These are phyloP conservation scores for Podaxis sp. DNA, from an alignment of 768 basidiomycete genomes.

Conservation along the genomic window DNA sequence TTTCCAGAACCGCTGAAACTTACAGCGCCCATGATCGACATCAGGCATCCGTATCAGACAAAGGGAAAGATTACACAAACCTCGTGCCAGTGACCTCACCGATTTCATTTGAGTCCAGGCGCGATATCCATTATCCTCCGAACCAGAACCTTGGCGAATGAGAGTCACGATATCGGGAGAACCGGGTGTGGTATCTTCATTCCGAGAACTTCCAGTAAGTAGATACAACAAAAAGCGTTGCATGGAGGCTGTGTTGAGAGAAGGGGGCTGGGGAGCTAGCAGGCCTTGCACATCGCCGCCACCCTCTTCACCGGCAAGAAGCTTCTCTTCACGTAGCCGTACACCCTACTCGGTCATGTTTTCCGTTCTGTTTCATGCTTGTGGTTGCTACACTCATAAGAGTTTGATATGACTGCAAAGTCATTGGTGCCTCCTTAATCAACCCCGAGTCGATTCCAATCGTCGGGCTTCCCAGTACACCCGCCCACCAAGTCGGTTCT, in stretches of 20 bases:
- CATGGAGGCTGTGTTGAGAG: no score
- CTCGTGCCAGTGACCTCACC: background rate
- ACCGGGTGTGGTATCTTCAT: background rate
- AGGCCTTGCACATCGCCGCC: no score
- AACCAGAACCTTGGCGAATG: background rate
- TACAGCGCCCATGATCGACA: background rate
- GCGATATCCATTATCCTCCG: background rate
- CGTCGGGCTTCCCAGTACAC: background rate
- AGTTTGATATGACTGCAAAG: no score
- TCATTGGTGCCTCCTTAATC: no score
- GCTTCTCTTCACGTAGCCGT: no score
- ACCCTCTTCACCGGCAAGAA: no score
- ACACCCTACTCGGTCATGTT: no score
- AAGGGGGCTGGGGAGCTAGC: no score
- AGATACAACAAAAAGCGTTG: no score
- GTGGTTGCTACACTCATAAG: no score
- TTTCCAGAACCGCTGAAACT: background rate
- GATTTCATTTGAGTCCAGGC: background rate
- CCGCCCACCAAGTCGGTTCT: background rate
- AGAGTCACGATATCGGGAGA: background rate
- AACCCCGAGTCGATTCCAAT: background rate
- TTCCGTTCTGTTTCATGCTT: no score
- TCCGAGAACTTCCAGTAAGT: no score
- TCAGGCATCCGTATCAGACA: background rate
- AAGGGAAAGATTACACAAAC: background rate